Conservation (phyloP, 73 alveolate genomes). For the Tetrahymena elliotti region DNA sequence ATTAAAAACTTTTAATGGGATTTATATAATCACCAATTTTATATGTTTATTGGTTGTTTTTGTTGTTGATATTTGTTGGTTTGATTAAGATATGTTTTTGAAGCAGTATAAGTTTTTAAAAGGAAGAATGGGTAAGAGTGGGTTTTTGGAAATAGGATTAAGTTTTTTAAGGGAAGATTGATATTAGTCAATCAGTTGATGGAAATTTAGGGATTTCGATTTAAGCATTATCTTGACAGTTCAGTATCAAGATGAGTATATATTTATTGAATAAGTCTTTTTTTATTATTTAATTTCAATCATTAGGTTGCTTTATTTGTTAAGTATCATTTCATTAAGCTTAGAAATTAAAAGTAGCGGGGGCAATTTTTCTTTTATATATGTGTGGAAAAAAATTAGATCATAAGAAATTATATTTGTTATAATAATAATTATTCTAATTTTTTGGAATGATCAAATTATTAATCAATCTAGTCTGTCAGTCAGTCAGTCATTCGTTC, state of each 20-base stretch:
- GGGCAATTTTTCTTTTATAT: neutral
- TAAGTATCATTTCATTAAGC: neutral
- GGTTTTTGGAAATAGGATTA: neutral
- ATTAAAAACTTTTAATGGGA: too few species aligned
- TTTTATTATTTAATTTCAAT: neutral
- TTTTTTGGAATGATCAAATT: too few species aligned
- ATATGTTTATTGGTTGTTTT: neutral
- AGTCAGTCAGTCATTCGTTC: too few species aligned
- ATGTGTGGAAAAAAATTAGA: neutral
- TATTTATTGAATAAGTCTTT: neutral
- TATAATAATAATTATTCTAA: too few species aligned
- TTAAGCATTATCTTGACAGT: neutral
- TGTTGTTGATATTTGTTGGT: neutral
- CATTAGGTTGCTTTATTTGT: neutral
- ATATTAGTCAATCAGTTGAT: neutral
- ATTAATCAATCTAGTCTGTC: too few species aligned
- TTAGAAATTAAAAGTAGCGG: neutral
- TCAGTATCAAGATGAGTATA: neutral
- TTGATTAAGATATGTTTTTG: neutral
- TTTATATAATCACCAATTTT: neutral
- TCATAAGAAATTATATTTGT: neutral
- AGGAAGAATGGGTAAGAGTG: neutral
- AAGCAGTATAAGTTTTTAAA: neutral
- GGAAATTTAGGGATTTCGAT: neutral
- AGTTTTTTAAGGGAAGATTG: neutral